These are phyloP conservation scores for Gracilariopsis chorda DNA, from an alignment of 23 red algal genomes.

Conservation along the genomic window DNA sequence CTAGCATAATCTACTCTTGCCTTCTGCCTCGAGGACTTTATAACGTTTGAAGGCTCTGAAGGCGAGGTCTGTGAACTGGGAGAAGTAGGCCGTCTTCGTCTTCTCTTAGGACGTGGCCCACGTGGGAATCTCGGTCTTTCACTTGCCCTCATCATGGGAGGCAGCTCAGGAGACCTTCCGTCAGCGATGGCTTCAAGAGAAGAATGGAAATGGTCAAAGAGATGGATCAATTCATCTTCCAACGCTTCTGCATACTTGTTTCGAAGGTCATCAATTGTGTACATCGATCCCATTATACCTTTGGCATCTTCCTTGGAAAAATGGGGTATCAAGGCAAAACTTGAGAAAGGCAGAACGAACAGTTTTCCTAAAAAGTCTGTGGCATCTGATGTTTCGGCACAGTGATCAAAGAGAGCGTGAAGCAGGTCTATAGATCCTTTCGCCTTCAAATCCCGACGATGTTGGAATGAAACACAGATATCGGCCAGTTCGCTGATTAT, in stretches of 20 bases:
- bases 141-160: not conserved
- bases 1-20: conserved; percentile 31
- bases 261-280: not conserved
- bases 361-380: not conserved
- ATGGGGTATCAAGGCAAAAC: not conserved
- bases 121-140: not conserved
- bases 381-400: not conserved
- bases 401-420: not conserved
- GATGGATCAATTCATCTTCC: not conserved
- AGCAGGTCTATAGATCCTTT: not conserved
- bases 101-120: not conserved
- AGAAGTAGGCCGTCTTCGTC: not conserved
- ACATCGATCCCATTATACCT: not conserved
- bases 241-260: not conserved
- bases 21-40: not conserved
- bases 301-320: not conserved
- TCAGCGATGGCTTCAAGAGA: not conserved
- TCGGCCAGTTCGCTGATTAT: conserved; percentile 9
- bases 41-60: not conserved
- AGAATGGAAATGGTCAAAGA: not conserved
- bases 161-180: not conserved
- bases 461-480: not conserved
- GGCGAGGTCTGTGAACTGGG: not conserved
- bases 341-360: not conserved
- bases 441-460: not conserved